Evolutionary conservation across 1,284 basidiomycete genomes (phyloP), one percentile per base, ranked within the genome.

Genomic region (Cerioporus squamosus): DNA sequence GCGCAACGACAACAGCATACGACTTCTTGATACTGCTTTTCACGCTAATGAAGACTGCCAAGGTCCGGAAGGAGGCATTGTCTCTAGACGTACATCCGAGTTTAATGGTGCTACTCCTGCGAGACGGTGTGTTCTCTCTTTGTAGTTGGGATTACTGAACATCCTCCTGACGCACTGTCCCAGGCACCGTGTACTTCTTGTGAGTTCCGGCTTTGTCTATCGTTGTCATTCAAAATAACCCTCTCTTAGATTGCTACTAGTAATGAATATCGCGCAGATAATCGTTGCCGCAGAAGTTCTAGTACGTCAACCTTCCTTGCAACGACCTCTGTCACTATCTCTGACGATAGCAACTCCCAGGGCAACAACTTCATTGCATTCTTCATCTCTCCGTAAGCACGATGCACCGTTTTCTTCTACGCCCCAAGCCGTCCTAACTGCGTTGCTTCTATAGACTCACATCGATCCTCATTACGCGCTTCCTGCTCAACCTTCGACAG

Each of bases 181-280:
- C 36, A 67, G 66, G 64, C 10, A 53, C 59, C 5, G 23, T 58
- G 15, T 64, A 66, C 38, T 68, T 68, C 38, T 14, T 63, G 65
- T 66, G 20, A 18, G 65, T 49, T 40, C 2, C 2, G 8, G 17
- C 20, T 12, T 4, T 17, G 7, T 36, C 6, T 36, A 12, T 36
- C 10, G 33, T 22, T 22, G 33, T 1, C 26, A 5, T 2, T 31
- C 29, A 26, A 18, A 46, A 24, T 26, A 14, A n/a, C 36, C 15
- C 50, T 8, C 31, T 14, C n/a, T 31, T 44, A 63, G 58, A 7
- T 20, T 60, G 15, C 55, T 60, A 8, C 36, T 63, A 7, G 23
- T 52, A n/a, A 50, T 60, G 20, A 60, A 63, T 33, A 6, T 60
- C n/a, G 44, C 43, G 20, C 59, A 60, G 29, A 54, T 59, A 18